These are phyloP conservation scores for Massarina eburnea DNA, from an alignment of 2,329 filamentous ascomycete genomes.

Conservation along the genomic window DNA sequence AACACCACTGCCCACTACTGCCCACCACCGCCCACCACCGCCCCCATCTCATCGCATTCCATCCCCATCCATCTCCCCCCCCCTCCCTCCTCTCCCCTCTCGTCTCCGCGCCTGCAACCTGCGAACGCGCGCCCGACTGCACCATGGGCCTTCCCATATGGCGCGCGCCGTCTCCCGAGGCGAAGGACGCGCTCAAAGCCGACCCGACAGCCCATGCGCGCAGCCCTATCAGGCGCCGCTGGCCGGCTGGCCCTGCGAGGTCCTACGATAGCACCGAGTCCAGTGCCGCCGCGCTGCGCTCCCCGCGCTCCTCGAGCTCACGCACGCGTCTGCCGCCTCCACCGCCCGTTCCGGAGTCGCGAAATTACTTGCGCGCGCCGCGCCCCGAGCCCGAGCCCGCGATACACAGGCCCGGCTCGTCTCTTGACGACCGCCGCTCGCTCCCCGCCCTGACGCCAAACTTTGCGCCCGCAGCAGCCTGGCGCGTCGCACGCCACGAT, in stretches of 20 bases:
- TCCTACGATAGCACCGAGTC: constrained; percentile 1
- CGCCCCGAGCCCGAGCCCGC: constrained; percentile 18
- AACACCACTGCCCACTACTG: constrained; percentile 6
- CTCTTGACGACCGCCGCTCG: constrained; percentile 15
- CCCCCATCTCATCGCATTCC: neutral
- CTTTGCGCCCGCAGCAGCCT: constrained; percentile 35
- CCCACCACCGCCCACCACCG: neutral
- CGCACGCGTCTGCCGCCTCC: constrained; percentile 29
- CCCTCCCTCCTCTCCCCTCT: neutral
- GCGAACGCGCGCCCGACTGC: constrained; percentile 16
- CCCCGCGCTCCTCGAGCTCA: constrained; percentile 17
- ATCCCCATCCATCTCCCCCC: neutral
- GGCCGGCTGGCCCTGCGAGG: constrained; percentile 15
- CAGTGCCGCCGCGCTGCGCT: constrained; percentile 13
- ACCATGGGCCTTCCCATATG: constrained; percentile 58
- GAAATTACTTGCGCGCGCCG: constrained; percentile 16
- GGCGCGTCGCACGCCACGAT: constrained; percentile 12
- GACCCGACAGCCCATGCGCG: constrained; percentile 57
- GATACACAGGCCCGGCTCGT: constrained; percentile 15
- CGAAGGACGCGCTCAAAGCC: constrained; percentile 50
- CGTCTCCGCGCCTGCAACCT: constrained; percentile 16
- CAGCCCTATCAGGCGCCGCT: constrained; percentile 56
- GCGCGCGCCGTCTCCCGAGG: constrained; percentile 54
- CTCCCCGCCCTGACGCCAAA: constrained; percentile 36
- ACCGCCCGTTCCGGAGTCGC: constrained; percentile 38